These are phyloP conservation scores for Schizochytrium sp. DNA, from an alignment of 108 stramenopile species.

Conservation along the genomic window DNA sequence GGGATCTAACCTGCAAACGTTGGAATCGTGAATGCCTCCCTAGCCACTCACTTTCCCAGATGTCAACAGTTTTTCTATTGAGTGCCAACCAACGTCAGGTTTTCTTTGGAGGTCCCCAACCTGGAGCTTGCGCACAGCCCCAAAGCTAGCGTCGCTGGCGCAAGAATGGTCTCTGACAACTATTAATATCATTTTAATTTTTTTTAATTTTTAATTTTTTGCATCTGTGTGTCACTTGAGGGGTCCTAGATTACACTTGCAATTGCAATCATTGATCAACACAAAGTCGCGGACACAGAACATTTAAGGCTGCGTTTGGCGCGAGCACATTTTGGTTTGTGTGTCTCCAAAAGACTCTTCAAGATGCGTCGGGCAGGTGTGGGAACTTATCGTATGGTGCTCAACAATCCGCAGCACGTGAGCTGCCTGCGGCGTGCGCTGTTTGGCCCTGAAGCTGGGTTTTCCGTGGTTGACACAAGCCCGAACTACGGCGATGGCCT, in stretches of 20 bases:
- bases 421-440: slow-evolving; percentile 1
- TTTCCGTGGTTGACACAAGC: slow-evolving; percentile 54
- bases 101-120: too few species aligned
- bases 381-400: slow-evolving; percentile 54
- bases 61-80: background rate
- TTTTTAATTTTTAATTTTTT: too few species aligned
- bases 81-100: background rate
- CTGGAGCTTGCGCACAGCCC: too few species aligned
- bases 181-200: too few species aligned
- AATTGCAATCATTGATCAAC: too few species aligned
- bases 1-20: too few species aligned
- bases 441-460: background rate
- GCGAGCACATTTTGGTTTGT: background rate
- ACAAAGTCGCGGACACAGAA: background rate
- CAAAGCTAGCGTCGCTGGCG: too few species aligned
- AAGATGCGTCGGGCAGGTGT: slow-evolving; percentile 2
- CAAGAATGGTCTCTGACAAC: too few species aligned
- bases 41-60: background rate
- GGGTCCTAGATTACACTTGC: too few species aligned
- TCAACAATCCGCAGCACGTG: slow-evolving; percentile 14
- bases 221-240: too few species aligned
- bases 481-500: slow-evolving; percentile 55
- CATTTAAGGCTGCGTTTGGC: background rate
- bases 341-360: background rate
- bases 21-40: too few species aligned